Evolutionary conservation across 148 eudicot genomes (phyloP).

Genomic region (Linanthus parryae): DNA sequence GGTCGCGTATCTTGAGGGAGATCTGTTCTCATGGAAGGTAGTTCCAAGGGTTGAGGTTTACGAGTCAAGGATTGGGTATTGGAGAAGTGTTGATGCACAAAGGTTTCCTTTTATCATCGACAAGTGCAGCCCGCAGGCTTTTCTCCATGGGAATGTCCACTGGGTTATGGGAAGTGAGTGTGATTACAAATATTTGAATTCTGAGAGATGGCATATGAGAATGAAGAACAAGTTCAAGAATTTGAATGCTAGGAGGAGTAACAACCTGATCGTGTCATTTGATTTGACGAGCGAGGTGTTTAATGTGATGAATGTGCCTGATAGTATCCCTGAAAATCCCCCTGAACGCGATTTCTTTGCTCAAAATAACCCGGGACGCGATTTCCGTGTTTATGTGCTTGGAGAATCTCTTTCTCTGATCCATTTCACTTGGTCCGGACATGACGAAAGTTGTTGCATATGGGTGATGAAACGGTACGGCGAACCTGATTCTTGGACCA

Average conservation of each 20-base stretch:
- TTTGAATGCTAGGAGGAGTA: too few species aligned
- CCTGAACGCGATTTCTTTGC: background rate
- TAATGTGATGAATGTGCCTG: background rate
- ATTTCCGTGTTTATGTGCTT: too few species aligned
- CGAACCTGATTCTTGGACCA: background rate
- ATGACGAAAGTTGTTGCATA: background rate
- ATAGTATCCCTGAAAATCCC: background rate
- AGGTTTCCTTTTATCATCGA: background rate
- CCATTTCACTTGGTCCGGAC: too few species aligned
- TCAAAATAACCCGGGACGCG: background rate
- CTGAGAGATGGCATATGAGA: too few species aligned
- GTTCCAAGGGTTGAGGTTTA: background rate
- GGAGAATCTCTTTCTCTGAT: too few species aligned
- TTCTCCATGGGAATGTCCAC: background rate
- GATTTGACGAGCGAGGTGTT: background rate
- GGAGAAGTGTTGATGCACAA: background rate
- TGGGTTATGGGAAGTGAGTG: background rate
- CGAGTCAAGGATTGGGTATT: background rate
- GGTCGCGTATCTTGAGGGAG: too few species aligned
- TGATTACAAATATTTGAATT: too few species aligned
- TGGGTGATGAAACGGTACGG: background rate
- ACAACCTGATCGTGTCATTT: background rate
- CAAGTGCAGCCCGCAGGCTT: constrained; percentile 1
- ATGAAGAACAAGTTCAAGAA: too few species aligned
- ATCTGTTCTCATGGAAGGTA: too few species aligned